phyloP scores from a whole-genome alignment of 2,329 filamentous ascomycete species.

The Colletotrichum destructivum region DNA sequence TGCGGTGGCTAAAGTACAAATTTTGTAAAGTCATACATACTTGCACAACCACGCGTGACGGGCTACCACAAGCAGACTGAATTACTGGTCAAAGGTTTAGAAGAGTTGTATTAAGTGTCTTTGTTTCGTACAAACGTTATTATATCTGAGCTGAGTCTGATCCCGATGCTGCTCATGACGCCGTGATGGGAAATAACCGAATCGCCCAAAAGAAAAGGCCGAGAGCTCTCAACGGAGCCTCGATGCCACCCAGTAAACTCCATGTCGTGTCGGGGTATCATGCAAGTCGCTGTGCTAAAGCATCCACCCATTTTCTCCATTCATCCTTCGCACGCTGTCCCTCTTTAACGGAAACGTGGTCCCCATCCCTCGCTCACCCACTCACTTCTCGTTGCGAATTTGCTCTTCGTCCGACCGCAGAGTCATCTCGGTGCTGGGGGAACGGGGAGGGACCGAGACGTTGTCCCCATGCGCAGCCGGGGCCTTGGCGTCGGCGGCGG shows the following conservation, averaged over 20 bases:
- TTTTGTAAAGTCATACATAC: no score
- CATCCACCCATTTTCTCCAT: not conserved
- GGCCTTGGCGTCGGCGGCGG: not conserved
- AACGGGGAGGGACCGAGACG: not conserved
- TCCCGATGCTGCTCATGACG: no score
- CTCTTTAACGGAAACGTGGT: no score
- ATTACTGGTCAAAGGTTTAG: not conserved
- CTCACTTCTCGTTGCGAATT: slow-evolving; percentile 23
- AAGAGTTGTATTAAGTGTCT: not conserved
- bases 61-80: no score
- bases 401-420: slow-evolving; percentile 29
- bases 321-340: not conserved
- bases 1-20: no score
- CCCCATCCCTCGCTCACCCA: no score
- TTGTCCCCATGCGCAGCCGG: not conserved
- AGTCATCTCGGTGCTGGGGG: slow-evolving; percentile 27
- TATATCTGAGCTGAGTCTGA: not conserved
- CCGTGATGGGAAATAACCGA: not conserved
- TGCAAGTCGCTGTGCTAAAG: not conserved
- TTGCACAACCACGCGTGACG: no score
- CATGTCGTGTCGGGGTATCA: slow-evolving; percentile 15
- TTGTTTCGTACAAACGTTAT: not conserved
- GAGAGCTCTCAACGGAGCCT: not conserved
- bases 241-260: not conserved
- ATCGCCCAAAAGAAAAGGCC: not conserved